A percentile compares a stretch with the other conserved stretches of the same genome.
Conservation (phyloP, 192 early-diverging fungal species). For the Coemansia furcata region DNA sequence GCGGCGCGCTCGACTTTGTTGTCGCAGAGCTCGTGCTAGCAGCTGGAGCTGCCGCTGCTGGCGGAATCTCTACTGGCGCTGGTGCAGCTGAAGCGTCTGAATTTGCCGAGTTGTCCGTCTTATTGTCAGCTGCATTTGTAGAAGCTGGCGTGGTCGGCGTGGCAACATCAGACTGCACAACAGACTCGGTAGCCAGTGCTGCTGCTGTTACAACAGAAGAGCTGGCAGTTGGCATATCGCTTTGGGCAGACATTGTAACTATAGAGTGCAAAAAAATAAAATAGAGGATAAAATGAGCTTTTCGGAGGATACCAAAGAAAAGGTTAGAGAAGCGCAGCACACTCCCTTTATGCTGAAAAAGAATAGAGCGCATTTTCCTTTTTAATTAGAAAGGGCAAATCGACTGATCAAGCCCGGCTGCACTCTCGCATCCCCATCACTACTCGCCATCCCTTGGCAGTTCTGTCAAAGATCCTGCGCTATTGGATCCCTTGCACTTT, state of each 20-base stretch:
- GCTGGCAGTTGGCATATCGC: slow-evolving; percentile 7
- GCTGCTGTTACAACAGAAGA: slow-evolving; percentile 5
- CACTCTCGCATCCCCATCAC: background rate
- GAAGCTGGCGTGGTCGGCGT: background rate
- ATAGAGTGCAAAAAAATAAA: background rate
- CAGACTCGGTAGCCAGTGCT: background rate
- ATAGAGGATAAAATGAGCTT: background rate
- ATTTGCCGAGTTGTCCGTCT: background rate
- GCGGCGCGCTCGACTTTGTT: slow-evolving; percentile 9
- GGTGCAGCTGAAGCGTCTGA: background rate
- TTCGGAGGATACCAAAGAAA: background rate
- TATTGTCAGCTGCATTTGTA: slow-evolving; percentile 1
- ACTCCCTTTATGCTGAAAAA: background rate
- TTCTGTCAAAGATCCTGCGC: background rate
- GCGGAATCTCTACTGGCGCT: slow-evolving; percentile 1
- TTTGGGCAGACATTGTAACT: slow-evolving; percentile 19
- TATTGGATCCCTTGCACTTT: background rate
- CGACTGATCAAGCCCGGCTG: background rate
- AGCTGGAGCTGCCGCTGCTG: background rate
- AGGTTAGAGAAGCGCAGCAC: background rate
- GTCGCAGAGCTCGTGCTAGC: slow-evolving; percentile 1
- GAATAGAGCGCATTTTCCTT: background rate
- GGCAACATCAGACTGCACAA: background rate
- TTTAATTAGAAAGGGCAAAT: background rate
- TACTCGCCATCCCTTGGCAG: background rate